These are phyloP conservation scores for Suillus ampliporus DNA, from an alignment of 768 basidiomycete species.

Conservation along the genomic window DNA sequence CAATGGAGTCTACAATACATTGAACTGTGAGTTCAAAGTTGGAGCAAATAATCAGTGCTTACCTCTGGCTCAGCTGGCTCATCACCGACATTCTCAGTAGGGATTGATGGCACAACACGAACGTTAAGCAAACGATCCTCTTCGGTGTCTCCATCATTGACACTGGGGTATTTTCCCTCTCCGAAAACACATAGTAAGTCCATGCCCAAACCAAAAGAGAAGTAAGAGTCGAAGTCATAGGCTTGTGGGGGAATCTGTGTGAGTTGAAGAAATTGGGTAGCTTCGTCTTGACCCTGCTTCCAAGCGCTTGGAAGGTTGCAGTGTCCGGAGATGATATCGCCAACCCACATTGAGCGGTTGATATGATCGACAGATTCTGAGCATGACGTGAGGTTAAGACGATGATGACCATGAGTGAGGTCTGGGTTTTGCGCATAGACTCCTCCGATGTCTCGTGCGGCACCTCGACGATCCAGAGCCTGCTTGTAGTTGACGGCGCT, in stretches of 20 bases:
- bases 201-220: not conserved
- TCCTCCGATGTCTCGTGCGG: not conserved
- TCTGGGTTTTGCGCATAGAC: not conserved
- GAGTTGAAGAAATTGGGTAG: no score
- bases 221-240: no score
- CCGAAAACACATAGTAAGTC: constrained; percentile 2
- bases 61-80: no score
- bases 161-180: not conserved
- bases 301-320: not conserved
- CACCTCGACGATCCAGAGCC: not conserved
- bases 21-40: no score
- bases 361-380: constrained; percentile 5
- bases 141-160: not conserved
- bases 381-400: constrained; percentile 4
- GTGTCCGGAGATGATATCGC: constrained; percentile 1
- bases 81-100: no score
- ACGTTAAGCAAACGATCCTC: not conserved
- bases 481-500: constrained; percentile 8
- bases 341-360: not conserved
- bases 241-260: no score
- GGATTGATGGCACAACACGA: no score
- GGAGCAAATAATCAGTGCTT: no score
- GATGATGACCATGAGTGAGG: constrained; percentile 1
- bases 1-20: no score
- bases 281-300: no score